These are phyloP conservation scores for Hymenoscyphus repandus DNA, from an alignment of 2,329 filamentous ascomycete species.

Conservation along the genomic window DNA sequence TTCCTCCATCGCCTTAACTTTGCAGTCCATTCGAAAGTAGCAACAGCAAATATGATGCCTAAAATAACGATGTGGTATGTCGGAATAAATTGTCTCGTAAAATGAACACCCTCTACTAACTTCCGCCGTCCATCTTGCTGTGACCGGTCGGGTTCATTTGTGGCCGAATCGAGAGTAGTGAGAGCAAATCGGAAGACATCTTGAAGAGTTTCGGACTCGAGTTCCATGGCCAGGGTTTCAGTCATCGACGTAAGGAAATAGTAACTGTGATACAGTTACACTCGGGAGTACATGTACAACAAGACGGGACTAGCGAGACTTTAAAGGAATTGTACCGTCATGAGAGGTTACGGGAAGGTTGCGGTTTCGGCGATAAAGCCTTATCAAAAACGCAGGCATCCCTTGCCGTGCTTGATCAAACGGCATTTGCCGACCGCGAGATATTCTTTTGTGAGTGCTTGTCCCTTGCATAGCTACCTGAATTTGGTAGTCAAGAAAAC, in stretches of 20 bases:
- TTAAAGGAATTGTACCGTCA: too few relatives aligned
- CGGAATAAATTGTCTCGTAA: slow-evolving; percentile 20
- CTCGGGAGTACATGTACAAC: not conserved
- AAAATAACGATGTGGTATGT: slow-evolving; percentile 26
- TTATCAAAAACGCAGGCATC: too few relatives aligned
- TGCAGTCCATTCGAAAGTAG: slow-evolving; percentile 20
- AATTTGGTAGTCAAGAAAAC: not conserved
- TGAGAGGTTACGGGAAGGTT: too few relatives aligned
- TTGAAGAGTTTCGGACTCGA: slow-evolving; percentile 18
- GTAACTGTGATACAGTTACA: slow-evolving; percentile 3
- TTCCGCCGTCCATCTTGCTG: slow-evolving; percentile 14
- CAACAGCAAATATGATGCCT: slow-evolving; percentile 16
- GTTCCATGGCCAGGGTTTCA: slow-evolving; percentile 13
- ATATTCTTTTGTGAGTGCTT: too few relatives aligned
- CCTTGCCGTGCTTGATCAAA: too few relatives aligned
- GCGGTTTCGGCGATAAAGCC: too few relatives aligned
- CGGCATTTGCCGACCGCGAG: too few relatives aligned
- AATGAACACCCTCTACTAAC: slow-evolving; percentile 20
- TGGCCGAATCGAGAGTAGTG: slow-evolving; percentile 11
- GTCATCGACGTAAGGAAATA: not conserved
- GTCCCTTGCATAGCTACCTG: not conserved
- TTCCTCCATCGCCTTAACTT: slow-evolving; percentile 20
- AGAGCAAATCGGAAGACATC: slow-evolving; percentile 20
- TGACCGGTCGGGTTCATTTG: slow-evolving; percentile 10
- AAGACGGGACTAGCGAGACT: not conserved